phyloP scores from a whole-genome alignment of 2,329 filamentous ascomycete species.

The Monilinia polystroma region DNA sequence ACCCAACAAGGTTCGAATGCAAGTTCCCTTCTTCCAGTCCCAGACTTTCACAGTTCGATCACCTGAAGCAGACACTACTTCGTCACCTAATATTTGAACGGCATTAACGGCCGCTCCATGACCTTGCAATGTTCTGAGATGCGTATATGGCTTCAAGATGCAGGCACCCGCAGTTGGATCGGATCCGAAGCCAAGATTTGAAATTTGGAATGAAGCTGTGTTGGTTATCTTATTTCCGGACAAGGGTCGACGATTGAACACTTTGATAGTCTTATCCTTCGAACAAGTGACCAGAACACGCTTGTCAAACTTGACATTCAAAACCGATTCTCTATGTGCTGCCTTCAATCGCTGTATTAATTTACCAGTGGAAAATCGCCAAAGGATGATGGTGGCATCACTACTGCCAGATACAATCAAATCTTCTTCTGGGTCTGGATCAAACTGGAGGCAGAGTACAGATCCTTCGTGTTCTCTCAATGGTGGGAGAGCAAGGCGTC shows the following conservation, averaged over 20 bases:
- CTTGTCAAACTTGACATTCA: slow-evolving; percentile 91
- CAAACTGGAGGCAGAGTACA: slow-evolving; percentile 92
- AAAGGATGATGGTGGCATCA: slow-evolving; percentile 85
- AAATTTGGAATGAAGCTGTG: slow-evolving; percentile 52
- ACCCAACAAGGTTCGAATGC: slow-evolving; percentile 75
- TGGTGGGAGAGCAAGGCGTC: slow-evolving; percentile 71
- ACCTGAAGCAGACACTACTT: slow-evolving; percentile 92
- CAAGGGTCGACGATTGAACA: slow-evolving; percentile 82
- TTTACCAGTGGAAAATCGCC: slow-evolving; percentile 89
- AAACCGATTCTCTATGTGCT: slow-evolving; percentile 85
- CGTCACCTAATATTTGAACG: slow-evolving; percentile 81
- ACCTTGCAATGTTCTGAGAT: slow-evolving; percentile 77
- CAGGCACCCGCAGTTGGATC: slow-evolving; percentile 49
- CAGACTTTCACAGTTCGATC: slow-evolving; percentile 93
- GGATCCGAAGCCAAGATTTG: slow-evolving; percentile 54
- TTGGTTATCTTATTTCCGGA: slow-evolving; percentile 56
- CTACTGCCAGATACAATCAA: slow-evolving; percentile 94
- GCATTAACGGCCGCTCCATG: slow-evolving; percentile 94
- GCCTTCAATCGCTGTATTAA: slow-evolving; percentile 71
- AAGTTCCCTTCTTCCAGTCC: slow-evolving; percentile 79
- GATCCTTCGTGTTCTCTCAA: slow-evolving; percentile 78
- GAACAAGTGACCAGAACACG: slow-evolving; percentile 93
- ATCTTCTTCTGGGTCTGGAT: slow-evolving; percentile 82
- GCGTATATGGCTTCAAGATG: slow-evolving; percentile 63
- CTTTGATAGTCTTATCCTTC: slow-evolving; percentile 95